Evolutionary conservation across 108 stramenopile genomes (phyloP), one percentile per base, ranked within the genome.

Genomic region (Nannochloropsis gaditana): DNA sequence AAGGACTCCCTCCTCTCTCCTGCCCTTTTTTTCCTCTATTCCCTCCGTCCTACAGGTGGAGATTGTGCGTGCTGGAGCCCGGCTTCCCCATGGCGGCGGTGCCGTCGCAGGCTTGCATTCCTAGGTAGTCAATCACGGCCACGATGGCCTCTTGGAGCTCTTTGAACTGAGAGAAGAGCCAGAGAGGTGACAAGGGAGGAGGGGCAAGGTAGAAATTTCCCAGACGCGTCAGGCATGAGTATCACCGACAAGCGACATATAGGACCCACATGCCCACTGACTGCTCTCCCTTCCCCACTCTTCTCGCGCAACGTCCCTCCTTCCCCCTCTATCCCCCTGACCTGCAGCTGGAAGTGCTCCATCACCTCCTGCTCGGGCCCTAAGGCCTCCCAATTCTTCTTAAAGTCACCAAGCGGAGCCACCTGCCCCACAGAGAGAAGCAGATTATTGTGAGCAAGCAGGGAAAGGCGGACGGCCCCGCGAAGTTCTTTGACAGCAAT

Each of bases 81-180:
- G 86, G 79, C 43, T 84, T 45, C 11, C 15, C 15, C 2, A 87
- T n/a, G 11, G 44, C 41, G 43, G n/a, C 89, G 11, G 96, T 97
- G 41, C 95, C 95, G 84, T 97, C 96, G 89, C 95, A 96, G 2
- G 95, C 82, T 87, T 93, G 92, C 95, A 99, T 95, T 5, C 96
- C 97, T 83, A 97, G 90, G 85, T 92, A 94, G 43, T 94, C 93
- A 42, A 95, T 88, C 21, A 97, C 92, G 5, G 92, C 94, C 1
- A 90, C 85, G 15, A 94, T 90, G 15, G 96, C 97, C 45, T 95
- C 96, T 41, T 94, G 92, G 85, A 96, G 82, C n/a, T 92, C 91
- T 85, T 93, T 94, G 93, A 96, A 96, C 43, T 94, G 93, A 31
- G 21, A 21, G 21, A 31, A 31, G 80, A 21, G 21, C 21, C 19